A percentile compares a stretch with the other conserved stretches of the same genome.
Evolutionary conservation across 139 green algal genomes (phyloP).

Genomic region (Microglena sp.): DNA sequence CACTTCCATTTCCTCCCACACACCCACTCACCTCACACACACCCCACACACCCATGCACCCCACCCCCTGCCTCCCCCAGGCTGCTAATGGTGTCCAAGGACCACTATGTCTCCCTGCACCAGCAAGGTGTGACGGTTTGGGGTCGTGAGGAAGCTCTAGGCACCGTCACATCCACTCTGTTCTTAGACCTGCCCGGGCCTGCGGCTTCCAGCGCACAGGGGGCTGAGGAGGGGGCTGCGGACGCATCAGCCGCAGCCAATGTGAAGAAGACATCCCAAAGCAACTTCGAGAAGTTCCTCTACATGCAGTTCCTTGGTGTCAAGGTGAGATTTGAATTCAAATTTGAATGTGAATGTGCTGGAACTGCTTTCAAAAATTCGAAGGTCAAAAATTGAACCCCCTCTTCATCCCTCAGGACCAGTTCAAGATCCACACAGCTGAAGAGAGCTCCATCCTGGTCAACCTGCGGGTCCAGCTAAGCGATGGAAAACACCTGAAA

Average conservation of each 20-base stretch:
- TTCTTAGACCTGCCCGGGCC: constrained; percentile 64
- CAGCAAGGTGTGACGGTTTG: constrained; percentile 44
- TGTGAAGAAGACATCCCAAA: neutral
- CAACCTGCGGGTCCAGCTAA: constrained; percentile 13
- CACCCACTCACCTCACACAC: neutral
- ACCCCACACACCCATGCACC: neutral
- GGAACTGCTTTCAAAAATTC: too few relatives aligned
- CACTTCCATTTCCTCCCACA: neutral
- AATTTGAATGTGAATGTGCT: too few relatives aligned
- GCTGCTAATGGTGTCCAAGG: constrained; percentile 32
- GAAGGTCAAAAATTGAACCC: too few relatives aligned
- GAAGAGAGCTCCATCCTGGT: constrained; percentile 37
- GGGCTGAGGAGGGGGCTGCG: too few relatives aligned
- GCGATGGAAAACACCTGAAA: constrained; percentile 30
- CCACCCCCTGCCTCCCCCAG: constrained; percentile 13
- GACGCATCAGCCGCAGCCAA: neutral
- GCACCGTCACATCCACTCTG: constrained; percentile 17
- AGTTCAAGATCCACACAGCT: constrained; percentile 31
- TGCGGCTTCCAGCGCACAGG: neutral
- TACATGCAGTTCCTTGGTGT: neutral
- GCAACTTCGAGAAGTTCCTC: neutral
- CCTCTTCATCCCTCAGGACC: too few relatives aligned
- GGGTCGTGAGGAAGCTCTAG: constrained; percentile 64
- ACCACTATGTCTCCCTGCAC: constrained; percentile 36
- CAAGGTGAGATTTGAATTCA: neutral